Evolutionary conservation across 805 yeast species (phyloP).

Genomic region (Cyberlindnera suaveolens): DNA sequence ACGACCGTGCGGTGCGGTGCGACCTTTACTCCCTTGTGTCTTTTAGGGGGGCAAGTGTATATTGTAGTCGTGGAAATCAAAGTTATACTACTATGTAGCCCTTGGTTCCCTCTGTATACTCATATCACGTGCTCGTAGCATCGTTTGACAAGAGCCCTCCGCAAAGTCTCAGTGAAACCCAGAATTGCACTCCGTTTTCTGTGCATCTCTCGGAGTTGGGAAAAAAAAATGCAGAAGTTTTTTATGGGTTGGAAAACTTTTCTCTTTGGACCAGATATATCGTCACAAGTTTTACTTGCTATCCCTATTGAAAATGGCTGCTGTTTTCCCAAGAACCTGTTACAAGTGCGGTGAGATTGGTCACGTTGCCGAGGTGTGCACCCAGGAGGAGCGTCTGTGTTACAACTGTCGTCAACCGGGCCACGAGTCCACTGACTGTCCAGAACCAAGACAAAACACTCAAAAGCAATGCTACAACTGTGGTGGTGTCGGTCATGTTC

Average conservation of each 20-base stretch:
- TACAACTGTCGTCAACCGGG: constrained; percentile 90
- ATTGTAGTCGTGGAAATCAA: no score
- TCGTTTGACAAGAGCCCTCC: no score
- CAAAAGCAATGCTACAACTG: constrained; percentile 91
- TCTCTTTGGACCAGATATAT: not conserved
- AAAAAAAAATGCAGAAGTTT: constrained; percentile 2
- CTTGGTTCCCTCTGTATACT: no score
- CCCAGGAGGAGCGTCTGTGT: constrained; percentile 79
- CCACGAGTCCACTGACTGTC: constrained; percentile 84
- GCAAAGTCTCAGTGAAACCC: no score
- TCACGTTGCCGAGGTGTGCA: constrained; percentile 84
- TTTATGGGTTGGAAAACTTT: constrained; percentile 3
- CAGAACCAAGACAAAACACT: constrained; percentile 78
- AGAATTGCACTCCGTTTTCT: no score
- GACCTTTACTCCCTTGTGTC: no score
- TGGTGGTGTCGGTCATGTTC: constrained; percentile 86
- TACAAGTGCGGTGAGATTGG: constrained; percentile 91
- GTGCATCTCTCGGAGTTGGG: no score
- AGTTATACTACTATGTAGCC: no score
- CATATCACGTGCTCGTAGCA: no score
- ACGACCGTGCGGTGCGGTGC: no score
- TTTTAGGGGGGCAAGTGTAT: no score
- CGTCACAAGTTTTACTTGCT: not conserved
- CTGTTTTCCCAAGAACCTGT: constrained; percentile 64
- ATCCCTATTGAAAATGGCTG: constrained; percentile 20